phyloP scores from a whole-genome alignment of 176 grass and related monocot genomes.

The Hyparrhenia diplandra region DNA sequence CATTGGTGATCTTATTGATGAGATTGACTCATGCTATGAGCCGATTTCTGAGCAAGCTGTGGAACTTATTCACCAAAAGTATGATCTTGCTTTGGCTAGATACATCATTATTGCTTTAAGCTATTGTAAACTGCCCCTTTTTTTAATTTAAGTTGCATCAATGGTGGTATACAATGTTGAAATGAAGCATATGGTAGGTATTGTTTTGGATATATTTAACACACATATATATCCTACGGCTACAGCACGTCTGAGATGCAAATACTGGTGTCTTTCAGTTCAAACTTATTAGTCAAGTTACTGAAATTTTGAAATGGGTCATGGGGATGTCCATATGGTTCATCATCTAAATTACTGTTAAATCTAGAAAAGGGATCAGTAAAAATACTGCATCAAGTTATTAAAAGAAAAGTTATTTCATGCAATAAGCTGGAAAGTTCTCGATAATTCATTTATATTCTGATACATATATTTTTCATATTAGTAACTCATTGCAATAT shows the following conservation, averaged over 20 bases:
- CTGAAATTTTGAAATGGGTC: neutral
- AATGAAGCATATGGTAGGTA: neutral
- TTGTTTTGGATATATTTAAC: neutral
- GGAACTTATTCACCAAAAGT: slow-evolving; percentile 99
- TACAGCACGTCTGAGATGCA: neutral
- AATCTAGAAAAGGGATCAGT: neutral
- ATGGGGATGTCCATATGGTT: neutral
- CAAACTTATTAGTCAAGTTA: neutral
- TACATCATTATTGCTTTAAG: neutral
- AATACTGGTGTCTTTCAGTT: neutral
- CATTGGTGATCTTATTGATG: slow-evolving; percentile 87
- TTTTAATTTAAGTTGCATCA: neutral
- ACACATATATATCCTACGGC: neutral
- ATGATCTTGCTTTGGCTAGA: slow-evolving; percentile 29
- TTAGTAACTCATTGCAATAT: neutral
- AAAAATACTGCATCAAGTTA: neutral
- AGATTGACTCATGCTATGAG: slow-evolving; percentile 90
- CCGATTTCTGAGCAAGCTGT: slow-evolving; percentile 94
- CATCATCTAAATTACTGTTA: neutral
- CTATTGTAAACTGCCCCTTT: neutral
- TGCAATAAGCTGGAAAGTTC: neutral
- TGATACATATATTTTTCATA: neutral
- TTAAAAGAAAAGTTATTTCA: neutral
- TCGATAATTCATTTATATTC: neutral
- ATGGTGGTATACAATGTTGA: neutral